phyloP scores from a whole-genome alignment of 2,329 filamentous ascomycete genomes.

The Bipolaris oryzae region DNA sequence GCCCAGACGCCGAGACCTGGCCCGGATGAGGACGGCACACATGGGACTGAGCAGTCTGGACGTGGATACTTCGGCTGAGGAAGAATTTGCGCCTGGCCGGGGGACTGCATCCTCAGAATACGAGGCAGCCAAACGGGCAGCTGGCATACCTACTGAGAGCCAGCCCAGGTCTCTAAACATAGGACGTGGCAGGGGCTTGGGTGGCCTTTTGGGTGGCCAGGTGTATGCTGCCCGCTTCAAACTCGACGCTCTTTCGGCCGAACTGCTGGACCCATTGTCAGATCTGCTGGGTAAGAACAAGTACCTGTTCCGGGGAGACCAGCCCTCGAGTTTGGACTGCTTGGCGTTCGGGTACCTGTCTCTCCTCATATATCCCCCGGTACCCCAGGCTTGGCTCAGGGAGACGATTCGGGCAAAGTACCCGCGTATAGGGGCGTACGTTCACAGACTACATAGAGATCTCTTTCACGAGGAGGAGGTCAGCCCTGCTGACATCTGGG shows the following conservation, averaged over 20 bases:
- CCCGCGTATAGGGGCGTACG: constrained; percentile 47
- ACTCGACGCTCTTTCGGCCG: constrained; percentile 72
- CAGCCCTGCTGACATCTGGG: constrained; percentile 36
- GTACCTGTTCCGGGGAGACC: constrained; percentile 60
- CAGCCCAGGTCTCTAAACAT: constrained; percentile 53
- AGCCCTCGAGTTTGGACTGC: constrained; percentile 75
- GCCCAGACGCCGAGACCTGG: constrained; percentile 71
- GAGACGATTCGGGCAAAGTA: constrained; percentile 61
- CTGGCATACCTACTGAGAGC: constrained; percentile 45
- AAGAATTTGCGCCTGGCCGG: constrained; percentile 37
- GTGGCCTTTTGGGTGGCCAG: constrained; percentile 66
- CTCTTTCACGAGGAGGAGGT: constrained; percentile 33
- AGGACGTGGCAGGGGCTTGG: constrained; percentile 64
- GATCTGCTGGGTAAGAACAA: constrained; percentile 63
- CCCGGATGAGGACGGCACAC: constrained; percentile 67
- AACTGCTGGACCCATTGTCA: constrained; percentile 72
- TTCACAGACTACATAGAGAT: constrained; percentile 42
- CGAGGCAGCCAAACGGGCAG: constrained; percentile 46
- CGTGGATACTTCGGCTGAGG: constrained; percentile 50
- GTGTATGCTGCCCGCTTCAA: constrained; percentile 76
- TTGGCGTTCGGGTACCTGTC: constrained; percentile 79
- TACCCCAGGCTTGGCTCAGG: constrained; percentile 68
- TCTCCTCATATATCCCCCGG: constrained; percentile 68
- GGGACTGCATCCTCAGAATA: constrained; percentile 43
- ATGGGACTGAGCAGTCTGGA: constrained; percentile 56